Percentiles rank a stretch among this genome's conserved stretches.
These are phyloP conservation scores for Paxillus rubicundulus DNA, from an alignment of 768 basidiomycete genomes.

Conservation along the genomic window DNA sequence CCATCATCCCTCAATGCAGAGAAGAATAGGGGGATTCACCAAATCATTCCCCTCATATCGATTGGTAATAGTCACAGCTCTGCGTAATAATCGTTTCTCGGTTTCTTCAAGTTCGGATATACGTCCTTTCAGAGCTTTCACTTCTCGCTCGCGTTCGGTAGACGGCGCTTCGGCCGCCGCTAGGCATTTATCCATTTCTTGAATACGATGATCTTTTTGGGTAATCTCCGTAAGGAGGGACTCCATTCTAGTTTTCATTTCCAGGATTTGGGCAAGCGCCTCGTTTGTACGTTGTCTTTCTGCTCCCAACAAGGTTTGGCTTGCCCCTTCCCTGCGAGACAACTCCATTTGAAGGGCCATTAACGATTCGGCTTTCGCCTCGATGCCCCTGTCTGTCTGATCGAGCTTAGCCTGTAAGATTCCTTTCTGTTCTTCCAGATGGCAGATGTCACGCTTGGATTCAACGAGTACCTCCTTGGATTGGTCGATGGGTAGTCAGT, in stretches of 20 bases:
- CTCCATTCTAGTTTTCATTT: constrained; percentile 18
- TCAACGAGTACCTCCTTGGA: constrained; percentile 17
- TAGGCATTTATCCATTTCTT: constrained; percentile 24
- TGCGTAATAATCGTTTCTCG: constrained; percentile 26
- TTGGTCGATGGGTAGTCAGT: not conserved
- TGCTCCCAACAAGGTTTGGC: constrained; percentile 20
- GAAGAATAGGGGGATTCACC: constrained; percentile 33
- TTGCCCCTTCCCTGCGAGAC: constrained; percentile 26
- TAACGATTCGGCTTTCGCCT: constrained; percentile 11
- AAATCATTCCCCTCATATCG: constrained; percentile 48
- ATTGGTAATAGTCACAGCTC: constrained; percentile 27
- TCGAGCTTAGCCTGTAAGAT: constrained; percentile 15
- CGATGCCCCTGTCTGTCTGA: constrained; percentile 3
- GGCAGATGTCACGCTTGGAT: constrained; percentile 14
- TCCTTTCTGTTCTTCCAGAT: constrained; percentile 23
- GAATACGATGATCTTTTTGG: constrained; percentile 15
- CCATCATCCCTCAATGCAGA: constrained; percentile 11
- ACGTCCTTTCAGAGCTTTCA: constrained; percentile 17
- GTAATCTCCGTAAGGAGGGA: constrained; percentile 21
- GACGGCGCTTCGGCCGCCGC: constrained; percentile 20
- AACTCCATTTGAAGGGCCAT: constrained; percentile 20
- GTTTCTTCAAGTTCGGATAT: constrained; percentile 27
- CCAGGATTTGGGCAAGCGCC: constrained; percentile 14
- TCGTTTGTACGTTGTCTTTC: constrained; percentile 24
- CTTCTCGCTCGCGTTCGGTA: constrained; percentile 30